Evolutionary conservation across 257 asterid species (phyloP).

Genomic region (Linaria vulgaris): DNA sequence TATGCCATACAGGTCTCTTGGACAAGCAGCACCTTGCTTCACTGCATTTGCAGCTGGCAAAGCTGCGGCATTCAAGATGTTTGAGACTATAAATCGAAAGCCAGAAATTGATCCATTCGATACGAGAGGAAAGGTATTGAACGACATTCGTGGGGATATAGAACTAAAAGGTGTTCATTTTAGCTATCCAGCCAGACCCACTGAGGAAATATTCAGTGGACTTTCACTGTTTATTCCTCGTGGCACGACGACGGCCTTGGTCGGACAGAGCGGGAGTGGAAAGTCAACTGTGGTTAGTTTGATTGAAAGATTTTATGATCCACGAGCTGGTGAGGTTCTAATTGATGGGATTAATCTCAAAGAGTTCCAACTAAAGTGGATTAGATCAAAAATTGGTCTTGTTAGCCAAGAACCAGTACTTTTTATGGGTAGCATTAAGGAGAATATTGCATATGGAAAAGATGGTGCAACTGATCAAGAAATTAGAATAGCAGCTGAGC

Average conservation of each 20-base stretch:
- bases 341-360: constrained; percentile 56
- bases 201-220: constrained; percentile 65
- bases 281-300: constrained; percentile 69
- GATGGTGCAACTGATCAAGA: constrained; percentile 47
- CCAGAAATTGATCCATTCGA: constrained; percentile 54
- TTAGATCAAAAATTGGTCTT: constrained; percentile 60
- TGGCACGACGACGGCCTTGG: constrained; percentile 66
- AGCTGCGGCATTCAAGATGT: constrained; percentile 66
- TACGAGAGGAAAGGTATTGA: constrained; percentile 43
- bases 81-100: constrained; percentile 49
- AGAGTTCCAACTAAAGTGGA: constrained; percentile 47
- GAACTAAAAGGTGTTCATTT: constrained; percentile 60
- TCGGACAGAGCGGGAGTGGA: constrained; percentile 90
- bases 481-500: constrained; percentile 42
- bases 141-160: constrained; percentile 59
- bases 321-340: constrained; percentile 56
- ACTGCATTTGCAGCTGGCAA: constrained; percentile 65
- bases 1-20: constrained; percentile 45
- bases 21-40: constrained; percentile 57
- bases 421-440: constrained; percentile 52
- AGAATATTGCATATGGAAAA: constrained; percentile 63
- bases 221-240: constrained; percentile 44
- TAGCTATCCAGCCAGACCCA: constrained; percentile 75
- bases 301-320: constrained; percentile 74
- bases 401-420: constrained; percentile 79